phyloP scores from a whole-genome alignment of 2,329 filamentous ascomycete species.

The Diaporthe humulicola region DNA sequence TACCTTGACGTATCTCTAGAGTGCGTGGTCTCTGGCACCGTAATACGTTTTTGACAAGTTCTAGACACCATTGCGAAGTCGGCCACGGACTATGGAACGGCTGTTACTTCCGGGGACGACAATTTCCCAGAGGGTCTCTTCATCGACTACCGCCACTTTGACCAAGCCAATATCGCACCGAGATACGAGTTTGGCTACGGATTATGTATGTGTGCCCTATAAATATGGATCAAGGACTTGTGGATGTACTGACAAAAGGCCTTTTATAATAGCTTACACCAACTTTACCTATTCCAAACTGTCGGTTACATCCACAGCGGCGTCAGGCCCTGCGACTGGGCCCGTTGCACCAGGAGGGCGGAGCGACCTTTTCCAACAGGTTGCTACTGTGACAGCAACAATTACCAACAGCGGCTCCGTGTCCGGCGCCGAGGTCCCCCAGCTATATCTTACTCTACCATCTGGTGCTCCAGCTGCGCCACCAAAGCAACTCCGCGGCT shows the following conservation, averaged over 20 bases:
- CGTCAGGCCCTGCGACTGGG: conserved; percentile 56
- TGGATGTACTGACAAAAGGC: neutral
- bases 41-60: neutral
- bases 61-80: conserved; percentile 62
- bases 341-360: conserved; percentile 57
- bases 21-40: neutral
- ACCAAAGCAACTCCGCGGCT: conserved; percentile 70
- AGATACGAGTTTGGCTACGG: conserved; percentile 76
- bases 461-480: conserved; percentile 55
- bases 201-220: conserved; percentile 57
- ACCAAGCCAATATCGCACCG: conserved; percentile 67
- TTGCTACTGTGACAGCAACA: conserved; percentile 67
- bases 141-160: conserved; percentile 76
- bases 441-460: conserved; percentile 67
- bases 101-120: conserved; percentile 56
- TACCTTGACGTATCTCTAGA: neutral
- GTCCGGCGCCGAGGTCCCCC: conserved; percentile 74
- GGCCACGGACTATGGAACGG: conserved; percentile 59
- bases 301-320: conserved; percentile 53
- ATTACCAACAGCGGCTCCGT: conserved; percentile 75
- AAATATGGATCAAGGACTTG: neutral
- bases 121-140: conserved; percentile 71
- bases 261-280: conserved; percentile 69
- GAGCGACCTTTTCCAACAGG: conserved; percentile 59
- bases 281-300: conserved; percentile 72